phyloP scores from a whole-genome alignment of 225 moss, liverwort and hornwort genomes.

The Asterella californica region DNA sequence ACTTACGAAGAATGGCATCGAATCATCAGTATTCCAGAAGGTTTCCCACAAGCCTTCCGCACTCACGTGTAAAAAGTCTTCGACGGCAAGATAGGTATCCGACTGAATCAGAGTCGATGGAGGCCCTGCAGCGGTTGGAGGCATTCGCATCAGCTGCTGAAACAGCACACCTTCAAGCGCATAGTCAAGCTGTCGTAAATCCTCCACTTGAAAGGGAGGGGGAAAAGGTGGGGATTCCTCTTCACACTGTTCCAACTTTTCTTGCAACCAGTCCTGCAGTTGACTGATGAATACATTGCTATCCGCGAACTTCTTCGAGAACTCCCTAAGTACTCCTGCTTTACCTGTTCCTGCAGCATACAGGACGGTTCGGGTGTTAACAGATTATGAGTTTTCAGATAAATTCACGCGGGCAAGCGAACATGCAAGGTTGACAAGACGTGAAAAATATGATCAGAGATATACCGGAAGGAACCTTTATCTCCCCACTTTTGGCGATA shows the following conservation, averaged over 20 bases:
- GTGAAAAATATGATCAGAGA: not conserved
- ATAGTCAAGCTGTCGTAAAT: conserved; percentile 83
- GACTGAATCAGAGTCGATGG: conserved; percentile 45
- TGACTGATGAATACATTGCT: conserved; percentile 63
- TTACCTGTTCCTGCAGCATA: conserved; percentile 34
- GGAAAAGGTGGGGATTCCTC: conserved; percentile 56
- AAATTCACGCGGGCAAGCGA: not conserved
- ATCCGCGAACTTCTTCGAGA: conserved; percentile 70
- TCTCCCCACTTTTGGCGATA: conserved; percentile 36
- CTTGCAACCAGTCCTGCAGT: conserved; percentile 79
- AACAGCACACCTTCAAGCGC: conserved; percentile 88
- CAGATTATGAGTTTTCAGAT: not conserved
- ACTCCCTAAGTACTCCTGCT: conserved; percentile 68
- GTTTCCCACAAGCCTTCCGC: conserved; percentile 87
- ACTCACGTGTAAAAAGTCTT: conserved; percentile 83
- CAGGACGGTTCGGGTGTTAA: no score
- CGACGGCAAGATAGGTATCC: conserved; percentile 80
- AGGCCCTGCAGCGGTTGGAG: conserved; percentile 32
- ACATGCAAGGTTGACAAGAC: no score
- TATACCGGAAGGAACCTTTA: conserved; percentile 36
- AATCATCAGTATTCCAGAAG: conserved; percentile 72
- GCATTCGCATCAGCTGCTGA: conserved; percentile 95
- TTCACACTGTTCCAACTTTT: conserved; percentile 59
- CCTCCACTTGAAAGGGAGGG: conserved; percentile 75
- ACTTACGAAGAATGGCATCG: conserved; percentile 85